phyloP scores from a whole-genome alignment of 2,329 filamentous ascomycete genomes.

The Paraphoma sp. region DNA sequence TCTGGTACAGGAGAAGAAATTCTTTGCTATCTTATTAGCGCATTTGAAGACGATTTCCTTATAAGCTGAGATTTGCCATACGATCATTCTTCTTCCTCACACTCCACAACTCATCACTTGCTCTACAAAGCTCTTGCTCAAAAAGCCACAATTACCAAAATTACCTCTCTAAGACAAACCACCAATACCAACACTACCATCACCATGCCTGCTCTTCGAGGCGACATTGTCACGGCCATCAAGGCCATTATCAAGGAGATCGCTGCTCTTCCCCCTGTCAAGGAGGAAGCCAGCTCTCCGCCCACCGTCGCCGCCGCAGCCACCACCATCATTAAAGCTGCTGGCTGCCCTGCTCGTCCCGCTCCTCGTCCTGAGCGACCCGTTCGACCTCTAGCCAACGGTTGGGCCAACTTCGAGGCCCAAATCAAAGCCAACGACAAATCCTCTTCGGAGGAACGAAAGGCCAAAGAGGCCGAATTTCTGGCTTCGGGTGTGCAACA shows the following conservation, averaged over 20 bases:
- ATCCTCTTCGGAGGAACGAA: background rate
- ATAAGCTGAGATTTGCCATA: too few relatives aligned
- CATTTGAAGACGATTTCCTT: too few relatives aligned
- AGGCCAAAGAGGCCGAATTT: constrained; percentile 1
- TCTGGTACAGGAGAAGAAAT: too few relatives aligned
- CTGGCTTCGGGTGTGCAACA: background rate
- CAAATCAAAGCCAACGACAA: constrained; percentile 10
- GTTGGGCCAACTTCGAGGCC: constrained; percentile 11
- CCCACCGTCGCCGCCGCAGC: too few relatives aligned
- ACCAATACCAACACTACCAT: too few relatives aligned
- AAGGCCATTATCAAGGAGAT: background rate
- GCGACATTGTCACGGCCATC: background rate
- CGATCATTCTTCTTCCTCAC: too few relatives aligned
- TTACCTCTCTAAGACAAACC: background rate
- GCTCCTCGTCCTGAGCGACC: background rate
- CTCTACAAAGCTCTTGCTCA: background rate
- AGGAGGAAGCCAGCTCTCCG: background rate
- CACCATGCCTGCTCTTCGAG: too few relatives aligned
- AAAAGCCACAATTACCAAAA: background rate
- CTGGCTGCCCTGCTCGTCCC: too few relatives aligned
- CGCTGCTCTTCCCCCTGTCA: background rate
- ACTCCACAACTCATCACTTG: too few relatives aligned
- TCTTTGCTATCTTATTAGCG: too few relatives aligned
- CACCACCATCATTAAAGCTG: too few relatives aligned
- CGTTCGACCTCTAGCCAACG: background rate